Percentiles rank a stretch among this genome's conserved stretches.
Conservation (phyloP, 768 basidiomycete species). For the Hirschioporus abietinus region DNA sequence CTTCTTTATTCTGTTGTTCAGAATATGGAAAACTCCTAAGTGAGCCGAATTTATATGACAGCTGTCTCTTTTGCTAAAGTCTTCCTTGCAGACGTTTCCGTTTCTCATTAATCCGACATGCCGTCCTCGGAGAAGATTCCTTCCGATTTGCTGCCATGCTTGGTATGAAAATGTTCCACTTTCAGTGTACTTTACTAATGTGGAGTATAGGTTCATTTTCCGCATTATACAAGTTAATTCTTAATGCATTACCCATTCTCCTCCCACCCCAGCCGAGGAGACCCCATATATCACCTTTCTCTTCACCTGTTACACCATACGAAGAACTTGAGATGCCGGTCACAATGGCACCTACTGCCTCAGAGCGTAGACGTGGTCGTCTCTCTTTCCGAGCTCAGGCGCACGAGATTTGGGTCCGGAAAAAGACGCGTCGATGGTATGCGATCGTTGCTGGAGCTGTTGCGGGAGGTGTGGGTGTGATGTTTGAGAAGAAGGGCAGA, state of each 20-base stretch:
- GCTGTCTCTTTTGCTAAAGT: not conserved
- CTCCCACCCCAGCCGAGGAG: conserved; percentile 34
- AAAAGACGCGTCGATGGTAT: conserved; percentile 72
- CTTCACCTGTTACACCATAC: conserved; percentile 25
- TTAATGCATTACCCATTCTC: conserved; percentile 73
- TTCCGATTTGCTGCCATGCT: conserved; percentile 86
- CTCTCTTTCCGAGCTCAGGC: conserved; percentile 60
- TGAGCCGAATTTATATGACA: conserved; percentile 27
- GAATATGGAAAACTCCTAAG: conserved; percentile 64
- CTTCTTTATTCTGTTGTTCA: conserved; percentile 69
- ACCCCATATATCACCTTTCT: conserved; percentile 20
- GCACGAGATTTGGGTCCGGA: conserved; percentile 57
- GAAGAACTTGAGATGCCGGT: conserved; percentile 18
- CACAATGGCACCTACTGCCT: conserved; percentile 7
- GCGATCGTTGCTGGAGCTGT: conserved; percentile 73
- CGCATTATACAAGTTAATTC: conserved; percentile 69
- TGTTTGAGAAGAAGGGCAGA: conserved; percentile 68
- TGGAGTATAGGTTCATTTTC: conserved; percentile 59
- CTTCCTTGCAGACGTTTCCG: conserved; percentile 48
- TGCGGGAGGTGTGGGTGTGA: conserved; percentile 66
- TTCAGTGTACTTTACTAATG: not conserved
- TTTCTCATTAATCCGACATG: conserved; percentile 65
- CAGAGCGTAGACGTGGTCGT: conserved; percentile 36
- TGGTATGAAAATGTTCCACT: conserved; percentile 36
- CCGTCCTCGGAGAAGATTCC: conserved; percentile 79